These are phyloP conservation scores for Ogataea hybrid DNA, from an alignment of 1,139 yeast genomes.

Conservation along the genomic window DNA sequence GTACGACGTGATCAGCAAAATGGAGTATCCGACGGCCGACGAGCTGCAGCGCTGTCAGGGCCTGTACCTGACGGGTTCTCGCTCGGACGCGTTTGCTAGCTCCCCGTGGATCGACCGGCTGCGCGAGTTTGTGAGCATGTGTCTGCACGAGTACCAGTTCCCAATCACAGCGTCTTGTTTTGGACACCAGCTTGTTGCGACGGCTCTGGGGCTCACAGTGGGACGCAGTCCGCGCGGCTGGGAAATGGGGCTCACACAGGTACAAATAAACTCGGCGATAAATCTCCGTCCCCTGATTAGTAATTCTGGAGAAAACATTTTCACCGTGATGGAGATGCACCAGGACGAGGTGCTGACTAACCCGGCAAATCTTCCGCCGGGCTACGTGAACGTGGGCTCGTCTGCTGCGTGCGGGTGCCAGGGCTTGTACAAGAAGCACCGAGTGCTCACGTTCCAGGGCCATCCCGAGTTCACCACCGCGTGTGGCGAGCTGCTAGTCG, in stretches of 20 bases:
- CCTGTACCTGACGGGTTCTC: slow-evolving; percentile 65
- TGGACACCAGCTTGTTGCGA: slow-evolving; percentile 79
- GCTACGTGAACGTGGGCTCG: slow-evolving; percentile 45
- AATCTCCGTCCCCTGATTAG: slow-evolving; percentile 32
- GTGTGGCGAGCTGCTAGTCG: slow-evolving; percentile 34
- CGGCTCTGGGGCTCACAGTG: slow-evolving; percentile 61
- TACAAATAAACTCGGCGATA: slow-evolving; percentile 44
- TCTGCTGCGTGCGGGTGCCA: slow-evolving; percentile 59
- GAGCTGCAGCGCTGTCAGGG: slow-evolving; percentile 37
- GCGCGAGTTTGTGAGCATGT: slow-evolving; percentile 40
- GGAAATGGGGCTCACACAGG: slow-evolving; percentile 64
- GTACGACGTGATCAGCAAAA: slow-evolving; percentile 44
- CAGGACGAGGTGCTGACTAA: slow-evolving; percentile 59
- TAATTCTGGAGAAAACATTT: slow-evolving; percentile 22
- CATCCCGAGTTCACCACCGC: slow-evolving; percentile 76
- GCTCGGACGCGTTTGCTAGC: slow-evolving; percentile 49
- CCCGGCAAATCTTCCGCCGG: slow-evolving; percentile 22
- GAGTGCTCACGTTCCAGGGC: slow-evolving; percentile 70
- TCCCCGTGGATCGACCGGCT: slow-evolving; percentile 54
- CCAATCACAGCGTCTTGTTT: slow-evolving; percentile 74
- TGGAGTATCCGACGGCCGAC: slow-evolving; percentile 37
- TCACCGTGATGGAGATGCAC: slow-evolving; percentile 63
- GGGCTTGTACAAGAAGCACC: slow-evolving; percentile 50
- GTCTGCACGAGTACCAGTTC: slow-evolving; percentile 21
- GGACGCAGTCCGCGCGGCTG: slow-evolving; percentile 61